Base-by-base conservation (phyloP, 495 filamentous ascomycete species). In the Hyphodiscus hymeniophilus region DNA sequence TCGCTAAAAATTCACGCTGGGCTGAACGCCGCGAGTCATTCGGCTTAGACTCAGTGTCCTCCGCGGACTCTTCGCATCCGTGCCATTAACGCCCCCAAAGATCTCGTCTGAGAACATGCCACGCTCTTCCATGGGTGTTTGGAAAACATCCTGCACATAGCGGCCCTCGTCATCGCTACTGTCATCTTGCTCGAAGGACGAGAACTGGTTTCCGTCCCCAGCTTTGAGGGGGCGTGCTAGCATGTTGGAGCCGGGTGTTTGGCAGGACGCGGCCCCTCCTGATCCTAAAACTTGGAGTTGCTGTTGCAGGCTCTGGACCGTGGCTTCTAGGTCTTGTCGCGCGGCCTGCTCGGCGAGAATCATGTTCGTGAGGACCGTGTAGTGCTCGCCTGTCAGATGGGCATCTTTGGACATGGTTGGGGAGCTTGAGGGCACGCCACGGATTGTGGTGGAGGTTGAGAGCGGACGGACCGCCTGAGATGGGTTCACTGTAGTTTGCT, bases 11-110 rank as follows among this genome's bases (percentile, higher is more conserved):
- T 33, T 42, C 46, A 48, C 22, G 42, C 46, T 22, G 11, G 39
- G 39, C 22, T 43, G 46, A 34, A 32, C 42, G 2, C 49, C 49
- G 17, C 38, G 48, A 16, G 73, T 76, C 38, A 75, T 50, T 56
- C 74, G 72, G 36, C 73, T 71, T 33, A 77, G 45, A 28, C 68
- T 71, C 53, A 76, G 49, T 18, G 73, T 74, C 18, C 70, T 67
- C 3, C 67, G 63, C 49, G 66, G 68, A 48, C 57, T 68, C 35
- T 67, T 60, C 50, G 60, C 58, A 24, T 60, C 58, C 22, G 56
- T 60, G 10, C 63, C 60, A n/a, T 58, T 59, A 15, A 66, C 66
- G 49, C 68, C 67, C 17, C 68, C 71, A 49, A 73, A 73, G 15
- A 64, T 68, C 4, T 67, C 72, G 41, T 65, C 69, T 22, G 53